Percentiles rank a stretch among this genome's conserved stretches.
These are phyloP conservation scores for Debaryomyces tyrocola DNA, from an alignment of 805 yeast genomes.

Conservation along the genomic window DNA sequence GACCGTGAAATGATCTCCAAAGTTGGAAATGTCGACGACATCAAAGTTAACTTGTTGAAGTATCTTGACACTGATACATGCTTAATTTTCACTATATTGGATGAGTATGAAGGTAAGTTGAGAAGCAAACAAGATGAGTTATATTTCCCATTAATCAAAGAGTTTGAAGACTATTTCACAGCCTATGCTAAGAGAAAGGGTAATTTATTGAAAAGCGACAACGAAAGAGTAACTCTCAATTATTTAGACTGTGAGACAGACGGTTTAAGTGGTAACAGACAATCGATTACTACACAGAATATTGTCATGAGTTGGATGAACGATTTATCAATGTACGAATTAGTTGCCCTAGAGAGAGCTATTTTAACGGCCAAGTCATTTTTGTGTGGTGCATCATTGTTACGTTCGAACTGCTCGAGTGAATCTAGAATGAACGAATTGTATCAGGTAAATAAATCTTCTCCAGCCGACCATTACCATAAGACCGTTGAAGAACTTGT, in stretches of 20 bases:
- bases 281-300: conserved; percentile 54
- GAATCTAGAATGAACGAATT: conserved; percentile 14
- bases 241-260: conserved; percentile 77
- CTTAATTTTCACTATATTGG: conserved; percentile 75
- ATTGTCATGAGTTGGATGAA: conserved; percentile 68
- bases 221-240: conserved; percentile 42
- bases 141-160: conserved; percentile 71
- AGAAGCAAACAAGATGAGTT: conserved; percentile 76
- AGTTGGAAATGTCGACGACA: conserved; percentile 59
- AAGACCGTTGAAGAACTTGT: conserved; percentile 68
- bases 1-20: conserved; percentile 55
- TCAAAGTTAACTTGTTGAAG: conserved; percentile 63
- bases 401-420: conserved; percentile 46
- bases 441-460: conserved; percentile 36
- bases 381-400: conserved; percentile 70
- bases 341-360: conserved; percentile 89
- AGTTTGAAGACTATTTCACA: conserved; percentile 62
- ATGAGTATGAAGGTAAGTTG: conserved; percentile 81
- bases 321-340: conserved; percentile 66
- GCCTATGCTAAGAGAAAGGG: conserved; percentile 30
- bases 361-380: conserved; percentile 84
- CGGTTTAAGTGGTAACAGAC: conserved; percentile 81
- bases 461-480: conserved; percentile 31
- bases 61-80: conserved; percentile 95
- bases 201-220: conserved; percentile 20